Conservation (phyloP, 2,329 filamentous ascomycete species). For the Cephalotrichum gorgonifer region DNA sequence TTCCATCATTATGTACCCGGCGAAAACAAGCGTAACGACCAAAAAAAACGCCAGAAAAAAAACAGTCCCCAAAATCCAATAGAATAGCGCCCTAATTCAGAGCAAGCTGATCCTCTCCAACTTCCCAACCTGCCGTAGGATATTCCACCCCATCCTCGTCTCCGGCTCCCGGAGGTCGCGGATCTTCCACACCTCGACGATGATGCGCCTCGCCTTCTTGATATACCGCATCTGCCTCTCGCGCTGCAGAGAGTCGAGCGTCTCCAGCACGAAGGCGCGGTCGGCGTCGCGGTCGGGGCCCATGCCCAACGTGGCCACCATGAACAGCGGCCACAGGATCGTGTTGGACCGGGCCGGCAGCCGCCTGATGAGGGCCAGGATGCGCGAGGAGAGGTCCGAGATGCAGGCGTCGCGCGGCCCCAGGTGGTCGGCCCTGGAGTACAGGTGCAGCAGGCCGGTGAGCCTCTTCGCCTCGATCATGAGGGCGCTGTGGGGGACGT, state of each 20-base stretch:
- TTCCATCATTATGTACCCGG: too few relatives aligned
- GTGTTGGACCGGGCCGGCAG: constrained; percentile 16
- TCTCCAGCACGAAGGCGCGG: constrained; percentile 13
- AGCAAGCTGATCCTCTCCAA: not conserved
- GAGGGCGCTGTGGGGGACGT: constrained; percentile 5
- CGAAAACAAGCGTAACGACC: too few relatives aligned
- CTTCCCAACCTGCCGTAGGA: not conserved
- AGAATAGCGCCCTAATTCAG: too few relatives aligned
- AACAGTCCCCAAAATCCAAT: too few relatives aligned
- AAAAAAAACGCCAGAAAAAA: too few relatives aligned
- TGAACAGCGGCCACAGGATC: constrained; percentile 18
- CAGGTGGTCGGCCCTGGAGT: constrained; percentile 15
- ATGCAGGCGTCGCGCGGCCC: constrained; percentile 15
- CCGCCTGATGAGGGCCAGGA: constrained; percentile 13
- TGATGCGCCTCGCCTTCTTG: constrained; percentile 17
- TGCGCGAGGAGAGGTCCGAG: constrained; percentile 11
- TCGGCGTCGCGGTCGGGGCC: constrained; percentile 15
- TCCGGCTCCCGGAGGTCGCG: constrained; percentile 12
- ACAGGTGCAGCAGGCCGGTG: constrained; percentile 16
- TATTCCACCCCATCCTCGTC: not conserved
- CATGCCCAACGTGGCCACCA: constrained; percentile 17
- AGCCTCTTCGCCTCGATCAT: constrained; percentile 16
- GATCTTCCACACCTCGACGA: constrained; percentile 19
- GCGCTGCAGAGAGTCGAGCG: constrained; percentile 14
- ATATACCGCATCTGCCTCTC: constrained; percentile 19